These are phyloP conservation scores for Geosmithia flava DNA, from an alignment of 2,329 filamentous ascomycete genomes.

Conservation along the genomic window DNA sequence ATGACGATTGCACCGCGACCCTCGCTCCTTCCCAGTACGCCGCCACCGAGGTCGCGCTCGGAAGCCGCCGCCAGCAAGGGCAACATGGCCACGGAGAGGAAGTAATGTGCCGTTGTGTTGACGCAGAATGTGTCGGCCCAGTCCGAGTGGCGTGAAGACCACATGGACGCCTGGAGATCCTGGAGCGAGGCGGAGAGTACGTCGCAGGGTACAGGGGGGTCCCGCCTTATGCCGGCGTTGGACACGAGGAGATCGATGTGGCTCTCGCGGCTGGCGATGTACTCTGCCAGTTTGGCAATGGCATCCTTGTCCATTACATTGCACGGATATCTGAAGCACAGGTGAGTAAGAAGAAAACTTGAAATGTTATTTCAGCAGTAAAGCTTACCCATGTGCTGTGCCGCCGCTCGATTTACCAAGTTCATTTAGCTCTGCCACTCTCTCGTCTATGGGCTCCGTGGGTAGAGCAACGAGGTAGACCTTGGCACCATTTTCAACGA, in stretches of 20 bases:
- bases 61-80: conserved; percentile 27
- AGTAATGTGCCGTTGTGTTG: conserved; percentile 37
- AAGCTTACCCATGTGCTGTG: conserved; percentile 20
- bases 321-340: conserved; percentile 13
- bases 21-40: conserved; percentile 13
- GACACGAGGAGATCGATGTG: conserved; percentile 34
- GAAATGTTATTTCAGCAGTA: too few relatives aligned
- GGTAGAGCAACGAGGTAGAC: conserved; percentile 28
- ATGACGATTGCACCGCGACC: conserved; percentile 33
- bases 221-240: conserved; percentile 34
- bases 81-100: conserved; percentile 30
- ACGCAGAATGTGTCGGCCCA: conserved; percentile 32
- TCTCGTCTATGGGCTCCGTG: conserved; percentile 24
- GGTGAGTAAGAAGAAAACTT: too few relatives aligned
- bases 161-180: conserved; percentile 31
- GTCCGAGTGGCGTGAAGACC: conserved; percentile 26
- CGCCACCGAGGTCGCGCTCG: conserved; percentile 13
- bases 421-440: conserved; percentile 22
- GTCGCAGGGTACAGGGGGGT: conserved; percentile 27
- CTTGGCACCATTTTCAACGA: conserved; percentile 31
- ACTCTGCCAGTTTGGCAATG: conserved; percentile 18
- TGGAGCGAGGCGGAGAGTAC: conserved; percentile 25
- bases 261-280: conserved; percentile 19
- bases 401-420: conserved; percentile 22
- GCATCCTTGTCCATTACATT: conserved; percentile 27